phyloP scores from a whole-genome alignment of 345 rosid species.

The Citrus reticulata region DNA sequence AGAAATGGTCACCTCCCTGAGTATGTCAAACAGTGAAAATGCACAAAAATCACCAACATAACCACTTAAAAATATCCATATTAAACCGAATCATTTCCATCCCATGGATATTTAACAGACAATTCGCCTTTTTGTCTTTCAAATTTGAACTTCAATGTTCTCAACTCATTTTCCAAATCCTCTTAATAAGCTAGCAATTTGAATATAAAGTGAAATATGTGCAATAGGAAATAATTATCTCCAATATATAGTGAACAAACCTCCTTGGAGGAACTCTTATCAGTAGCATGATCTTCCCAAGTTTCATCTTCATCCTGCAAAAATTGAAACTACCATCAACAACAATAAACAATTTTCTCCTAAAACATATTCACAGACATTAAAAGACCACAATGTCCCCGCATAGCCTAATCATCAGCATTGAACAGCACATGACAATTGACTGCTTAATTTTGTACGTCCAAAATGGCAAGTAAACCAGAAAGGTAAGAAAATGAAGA shows the following conservation, averaged over 20 bases:
- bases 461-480: background rate
- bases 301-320: conserved; percentile 57
- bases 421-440: background rate
- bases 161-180: background rate
- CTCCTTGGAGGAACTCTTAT: conserved; percentile 35
- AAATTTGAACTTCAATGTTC: no score
- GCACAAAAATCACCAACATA: no score
- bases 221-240: background rate
- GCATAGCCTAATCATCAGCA: background rate
- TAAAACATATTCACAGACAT: background rate
- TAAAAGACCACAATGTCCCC: background rate
- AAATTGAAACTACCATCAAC: background rate
- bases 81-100: no score
- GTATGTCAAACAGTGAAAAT: no score
- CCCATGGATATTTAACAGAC: no score
- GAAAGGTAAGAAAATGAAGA: background rate
- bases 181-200: no score
- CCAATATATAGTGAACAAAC: conserved; percentile 26
- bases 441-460: background rate
- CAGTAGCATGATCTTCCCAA: conserved; percentile 67
- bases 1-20: no score
- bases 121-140: no score
- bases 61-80: no score
- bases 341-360: background rate
- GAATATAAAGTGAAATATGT: background rate